Evolutionary conservation across 257 asterid species (phyloP).

Genomic region (Rauvolfia tetraphylla): DNA sequence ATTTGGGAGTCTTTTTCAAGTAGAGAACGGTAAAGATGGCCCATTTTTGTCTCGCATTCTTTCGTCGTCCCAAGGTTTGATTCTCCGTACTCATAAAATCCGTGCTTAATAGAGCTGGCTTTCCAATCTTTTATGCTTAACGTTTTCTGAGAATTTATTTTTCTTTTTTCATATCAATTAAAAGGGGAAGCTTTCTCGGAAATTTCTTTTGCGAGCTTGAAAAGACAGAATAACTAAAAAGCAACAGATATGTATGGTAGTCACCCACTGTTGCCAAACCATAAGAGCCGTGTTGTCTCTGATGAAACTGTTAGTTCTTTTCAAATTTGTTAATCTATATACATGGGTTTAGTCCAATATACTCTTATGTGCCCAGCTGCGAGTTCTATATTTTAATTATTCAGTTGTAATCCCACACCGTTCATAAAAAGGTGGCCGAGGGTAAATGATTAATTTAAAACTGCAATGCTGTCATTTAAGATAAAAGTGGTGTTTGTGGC

Average conservation of each 20-base stretch:
- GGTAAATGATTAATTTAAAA: not conserved
- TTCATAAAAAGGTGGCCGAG: too few species aligned
- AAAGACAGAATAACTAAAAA: too few species aligned
- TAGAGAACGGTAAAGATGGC: conserved; percentile 67
- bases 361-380: not conserved
- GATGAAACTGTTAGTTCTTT: not conserved
- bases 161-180: not conserved
- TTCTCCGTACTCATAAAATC: not conserved
- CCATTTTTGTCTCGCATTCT: conserved; percentile 56
- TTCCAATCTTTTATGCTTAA: not conserved
- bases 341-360: not conserved
- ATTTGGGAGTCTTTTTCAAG: conserved; percentile 75
- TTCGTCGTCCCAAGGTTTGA: conserved; percentile 54
- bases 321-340: not conserved
- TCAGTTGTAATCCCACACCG: too few species aligned
- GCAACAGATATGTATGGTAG: too few species aligned
- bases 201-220: not conserved
- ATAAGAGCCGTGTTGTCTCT: not conserved
- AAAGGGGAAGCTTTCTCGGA: not conserved
- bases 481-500: not conserved
- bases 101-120: not conserved
- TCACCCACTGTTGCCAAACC: too few species aligned
- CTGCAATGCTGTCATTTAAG: not conserved
- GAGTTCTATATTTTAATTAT: too few species aligned
- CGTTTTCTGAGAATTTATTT: not conserved